Percentiles rank a stretch among this genome's conserved stretches.
Conservation (phyloP, 2,329 filamentous ascomycete species). For the Pestalotiopsis sp. region DNA sequence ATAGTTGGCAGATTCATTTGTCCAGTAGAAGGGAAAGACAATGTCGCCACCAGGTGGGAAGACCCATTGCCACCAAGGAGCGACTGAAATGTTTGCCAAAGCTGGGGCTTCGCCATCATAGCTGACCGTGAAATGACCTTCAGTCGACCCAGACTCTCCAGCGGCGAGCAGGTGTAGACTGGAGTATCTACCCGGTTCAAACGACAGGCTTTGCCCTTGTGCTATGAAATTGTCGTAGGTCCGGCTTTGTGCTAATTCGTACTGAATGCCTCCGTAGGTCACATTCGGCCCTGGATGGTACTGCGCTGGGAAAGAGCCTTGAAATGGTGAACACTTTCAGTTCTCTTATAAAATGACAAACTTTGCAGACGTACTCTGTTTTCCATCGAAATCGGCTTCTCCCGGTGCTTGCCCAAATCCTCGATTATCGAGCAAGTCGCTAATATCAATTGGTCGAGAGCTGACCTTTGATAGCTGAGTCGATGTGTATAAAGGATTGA, state of each 20-base stretch:
- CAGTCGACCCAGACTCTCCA: slow-evolving; percentile 20
- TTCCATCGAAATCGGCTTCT: slow-evolving; percentile 24
- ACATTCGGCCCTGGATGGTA: slow-evolving; percentile 19
- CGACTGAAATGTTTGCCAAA: slow-evolving; percentile 17
- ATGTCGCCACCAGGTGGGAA: slow-evolving; percentile 22
- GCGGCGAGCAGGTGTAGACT: slow-evolving; percentile 23
- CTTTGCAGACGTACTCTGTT: not conserved
- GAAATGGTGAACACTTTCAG: not conserved
- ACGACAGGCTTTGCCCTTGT: slow-evolving; percentile 18
- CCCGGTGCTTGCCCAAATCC: slow-evolving; percentile 18
- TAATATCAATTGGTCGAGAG: slow-evolving; percentile 17
- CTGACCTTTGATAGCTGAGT: not conserved
- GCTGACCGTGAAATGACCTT: slow-evolving; percentile 19
- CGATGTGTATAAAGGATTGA: slow-evolving; percentile 8
- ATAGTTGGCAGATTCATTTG: slow-evolving; percentile 19
- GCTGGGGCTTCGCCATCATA: slow-evolving; percentile 19
- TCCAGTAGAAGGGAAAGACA: slow-evolving; percentile 22
- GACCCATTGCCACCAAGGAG: slow-evolving; percentile 22
- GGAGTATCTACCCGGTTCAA: slow-evolving; percentile 18
- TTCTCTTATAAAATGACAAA: not conserved
- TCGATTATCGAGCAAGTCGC: slow-evolving; percentile 19
- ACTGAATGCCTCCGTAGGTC: slow-evolving; percentile 21
- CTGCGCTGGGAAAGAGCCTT: slow-evolving; percentile 19
- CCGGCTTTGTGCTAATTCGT: slow-evolving; percentile 18
- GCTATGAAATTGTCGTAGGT: slow-evolving; percentile 23